Percentiles rank a stretch among this genome's conserved stretches.
Evolutionary conservation across 1,139 yeast genomes (phyloP).

Genomic region (Kodamaea plutei): DNA sequence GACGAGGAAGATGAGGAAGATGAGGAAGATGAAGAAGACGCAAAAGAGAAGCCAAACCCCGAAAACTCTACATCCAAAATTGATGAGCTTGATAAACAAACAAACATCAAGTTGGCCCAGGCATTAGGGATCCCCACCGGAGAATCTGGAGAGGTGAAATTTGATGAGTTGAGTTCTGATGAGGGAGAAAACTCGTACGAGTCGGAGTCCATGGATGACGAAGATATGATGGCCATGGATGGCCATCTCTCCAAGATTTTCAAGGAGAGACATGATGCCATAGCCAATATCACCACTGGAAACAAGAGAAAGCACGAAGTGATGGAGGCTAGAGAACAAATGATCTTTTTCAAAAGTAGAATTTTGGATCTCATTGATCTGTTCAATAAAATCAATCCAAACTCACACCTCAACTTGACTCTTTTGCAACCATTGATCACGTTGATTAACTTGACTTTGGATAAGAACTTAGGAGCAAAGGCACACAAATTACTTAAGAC

Average conservation of each 20-base stretch:
- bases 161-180: slow-evolving; percentile 36
- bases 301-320: slow-evolving; percentile 68
- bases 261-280: slow-evolving; percentile 69
- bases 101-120: slow-evolving; percentile 69
- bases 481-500: slow-evolving; percentile 68
- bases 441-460: slow-evolving; percentile 63
- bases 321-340: slow-evolving; percentile 71
- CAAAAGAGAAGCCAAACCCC: slow-evolving; percentile 26
- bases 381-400: slow-evolving; percentile 47
- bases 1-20: slow-evolving; percentile 28
- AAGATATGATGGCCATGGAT: slow-evolving; percentile 94
- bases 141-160: slow-evolving; percentile 43
- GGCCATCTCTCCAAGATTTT: slow-evolving; percentile 79
- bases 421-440: slow-evolving; percentile 58
- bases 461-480: slow-evolving; percentile 65
- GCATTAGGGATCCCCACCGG: slow-evolving; percentile 69
- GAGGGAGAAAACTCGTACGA: slow-evolving; percentile 43
- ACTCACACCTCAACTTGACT: slow-evolving; percentile 37
- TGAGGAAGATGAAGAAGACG: slow-evolving; percentile 23
- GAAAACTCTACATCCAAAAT: slow-evolving; percentile 28
- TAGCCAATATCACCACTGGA: slow-evolving; percentile 51
- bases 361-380: slow-evolving; percentile 72
- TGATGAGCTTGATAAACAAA: slow-evolving; percentile 60
- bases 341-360: slow-evolving; percentile 74
- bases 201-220: slow-evolving; percentile 91